These are phyloP conservation scores for Breynia disticha DNA, from an alignment of 441 rosid species.

Conservation along the genomic window DNA sequence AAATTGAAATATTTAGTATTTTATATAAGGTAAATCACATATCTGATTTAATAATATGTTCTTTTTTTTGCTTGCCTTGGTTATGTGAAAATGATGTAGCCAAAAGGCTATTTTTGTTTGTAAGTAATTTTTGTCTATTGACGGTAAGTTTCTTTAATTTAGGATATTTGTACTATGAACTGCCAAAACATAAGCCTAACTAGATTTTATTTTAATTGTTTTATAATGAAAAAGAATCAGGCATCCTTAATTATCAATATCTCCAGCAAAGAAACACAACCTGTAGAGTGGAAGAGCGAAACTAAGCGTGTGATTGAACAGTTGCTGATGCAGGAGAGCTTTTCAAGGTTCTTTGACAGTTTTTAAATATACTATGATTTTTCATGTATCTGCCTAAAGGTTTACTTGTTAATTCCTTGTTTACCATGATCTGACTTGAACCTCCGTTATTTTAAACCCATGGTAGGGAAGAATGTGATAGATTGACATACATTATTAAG, in stretches of 20 bases:
- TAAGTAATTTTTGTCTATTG: neutral
- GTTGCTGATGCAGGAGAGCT: conserved; percentile 66
- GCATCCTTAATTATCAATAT: conserved; percentile 9
- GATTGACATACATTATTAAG: conserved; percentile 53
- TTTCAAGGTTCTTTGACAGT: conserved; percentile 52
- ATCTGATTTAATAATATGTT: too few species aligned
- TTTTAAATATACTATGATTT: neutral
- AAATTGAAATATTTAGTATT: too few species aligned
- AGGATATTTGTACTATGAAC: neutral
- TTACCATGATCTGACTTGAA: conserved; percentile 11
- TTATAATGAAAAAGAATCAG: conserved; percentile 19
- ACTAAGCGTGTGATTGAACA: conserved; percentile 64
- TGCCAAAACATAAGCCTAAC: neutral
- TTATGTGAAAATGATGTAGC: neutral
- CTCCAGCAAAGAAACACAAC: conserved; percentile 23
- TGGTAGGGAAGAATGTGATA: conserved; percentile 80
- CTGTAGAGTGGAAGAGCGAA: conserved; percentile 29
- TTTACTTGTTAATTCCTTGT: too few species aligned
- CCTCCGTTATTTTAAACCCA: conserved; percentile 18
- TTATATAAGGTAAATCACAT: too few species aligned
- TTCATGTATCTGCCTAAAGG: too few species aligned
- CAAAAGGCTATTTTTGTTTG: too few species aligned
- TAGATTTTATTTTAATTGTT: neutral
- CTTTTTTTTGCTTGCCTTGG: neutral
- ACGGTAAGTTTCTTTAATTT: neutral